These are phyloP conservation scores for Poterioochromonas sp. DNA, from an alignment of 352 stramenopile genomes.

Conservation along the genomic window DNA sequence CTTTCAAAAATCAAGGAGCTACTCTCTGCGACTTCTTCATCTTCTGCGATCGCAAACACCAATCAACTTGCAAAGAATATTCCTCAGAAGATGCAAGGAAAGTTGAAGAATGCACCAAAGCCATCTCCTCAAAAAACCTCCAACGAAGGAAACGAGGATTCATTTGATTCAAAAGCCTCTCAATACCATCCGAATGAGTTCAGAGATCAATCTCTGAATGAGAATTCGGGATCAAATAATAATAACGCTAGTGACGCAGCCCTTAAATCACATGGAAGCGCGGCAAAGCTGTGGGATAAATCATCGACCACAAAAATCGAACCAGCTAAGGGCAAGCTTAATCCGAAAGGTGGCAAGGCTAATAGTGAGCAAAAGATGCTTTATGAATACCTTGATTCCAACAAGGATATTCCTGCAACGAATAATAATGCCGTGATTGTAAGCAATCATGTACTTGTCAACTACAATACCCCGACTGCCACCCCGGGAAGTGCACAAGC, in stretches of 20 bases:
- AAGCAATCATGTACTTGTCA: neutral
- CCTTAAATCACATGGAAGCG: neutral
- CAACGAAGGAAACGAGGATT: too few species aligned
- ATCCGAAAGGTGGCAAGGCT: neutral
- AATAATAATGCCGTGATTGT: neutral
- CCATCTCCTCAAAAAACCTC: too few species aligned
- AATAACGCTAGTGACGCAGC: neutral
- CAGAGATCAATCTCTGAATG: too few species aligned
- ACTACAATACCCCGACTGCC: neutral
- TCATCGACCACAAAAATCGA: neutral
- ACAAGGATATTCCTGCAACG: neutral
- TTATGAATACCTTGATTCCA: conserved; percentile 9
- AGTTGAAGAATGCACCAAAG: too few species aligned
- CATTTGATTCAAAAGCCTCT: too few species aligned
- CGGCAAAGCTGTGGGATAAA: neutral
- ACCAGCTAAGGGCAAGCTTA: neutral
- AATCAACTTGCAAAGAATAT: too few species aligned
- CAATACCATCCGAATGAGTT: too few species aligned
- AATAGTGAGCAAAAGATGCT: neutral
- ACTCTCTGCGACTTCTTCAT: too few species aligned
- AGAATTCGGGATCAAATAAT: too few species aligned
- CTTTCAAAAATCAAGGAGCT: neutral
- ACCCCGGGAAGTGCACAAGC: neutral
- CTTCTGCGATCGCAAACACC: too few species aligned
- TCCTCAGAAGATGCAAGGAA: too few species aligned